Conservation (phyloP, 2,329 filamentous ascomycete genomes). For the Didymella lethalis region DNA sequence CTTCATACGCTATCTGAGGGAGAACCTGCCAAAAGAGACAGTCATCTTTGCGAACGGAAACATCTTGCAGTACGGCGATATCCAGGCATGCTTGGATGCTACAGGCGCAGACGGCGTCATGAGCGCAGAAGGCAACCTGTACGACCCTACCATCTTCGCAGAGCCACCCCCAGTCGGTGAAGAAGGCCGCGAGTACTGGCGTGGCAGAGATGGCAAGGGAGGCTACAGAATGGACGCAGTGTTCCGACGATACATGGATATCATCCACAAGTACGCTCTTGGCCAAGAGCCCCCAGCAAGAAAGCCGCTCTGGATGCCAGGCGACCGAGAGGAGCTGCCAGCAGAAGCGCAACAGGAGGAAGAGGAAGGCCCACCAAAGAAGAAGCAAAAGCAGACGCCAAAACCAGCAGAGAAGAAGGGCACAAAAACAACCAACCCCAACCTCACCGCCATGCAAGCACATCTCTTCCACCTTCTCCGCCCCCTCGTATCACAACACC, state of each 20-base stretch:
- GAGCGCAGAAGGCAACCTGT: conserved; percentile 94
- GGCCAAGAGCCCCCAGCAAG: conserved; percentile 70
- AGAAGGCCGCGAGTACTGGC: conserved; percentile 83
- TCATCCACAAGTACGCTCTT: conserved; percentile 81
- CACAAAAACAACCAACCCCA: conserved; percentile 64
- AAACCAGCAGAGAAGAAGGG: conserved; percentile 57
- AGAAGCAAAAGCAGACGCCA: conserved; percentile 46
- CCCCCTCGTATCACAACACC: conserved; percentile 80
- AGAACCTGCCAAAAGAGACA: conserved; percentile 82
- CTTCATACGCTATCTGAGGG: conserved; percentile 81
- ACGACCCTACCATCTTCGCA: conserved; percentile 88
- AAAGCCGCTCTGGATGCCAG: conserved; percentile 75
- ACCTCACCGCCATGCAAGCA: conserved; percentile 82
- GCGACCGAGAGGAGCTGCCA: conserved; percentile 51
- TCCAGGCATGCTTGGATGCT: conserved; percentile 77
- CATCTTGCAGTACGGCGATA: conserved; percentile 79
- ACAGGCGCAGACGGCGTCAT: conserved; percentile 94
- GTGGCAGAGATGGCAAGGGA: conserved; percentile 76
- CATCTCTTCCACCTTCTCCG: conserved; percentile 93
- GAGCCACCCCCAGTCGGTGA: conserved; percentile 68
- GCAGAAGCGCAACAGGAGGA: conserved; percentile 28
- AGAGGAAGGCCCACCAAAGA: conserved; percentile 46
- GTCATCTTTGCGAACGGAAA: conserved; percentile 98
- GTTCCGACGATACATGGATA: conserved; percentile 86
- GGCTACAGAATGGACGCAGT: conserved; percentile 91